Base-by-base conservation (phyloP, 768 basidiomycete genomes). In the Tulasnella sp. region DNA sequence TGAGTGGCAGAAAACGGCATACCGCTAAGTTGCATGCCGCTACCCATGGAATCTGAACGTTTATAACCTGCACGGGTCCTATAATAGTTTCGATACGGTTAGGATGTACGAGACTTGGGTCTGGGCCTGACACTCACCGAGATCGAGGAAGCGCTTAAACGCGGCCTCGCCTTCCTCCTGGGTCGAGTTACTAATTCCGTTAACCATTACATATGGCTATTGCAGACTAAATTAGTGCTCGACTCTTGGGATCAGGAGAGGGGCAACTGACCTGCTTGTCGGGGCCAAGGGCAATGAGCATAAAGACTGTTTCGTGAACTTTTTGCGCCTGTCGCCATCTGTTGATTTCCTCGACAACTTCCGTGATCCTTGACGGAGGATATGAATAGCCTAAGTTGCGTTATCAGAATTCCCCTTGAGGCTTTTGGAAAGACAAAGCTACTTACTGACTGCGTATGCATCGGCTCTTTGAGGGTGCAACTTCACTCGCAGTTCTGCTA, bases 401-500 rank as follows among this genome's bases (percentile, higher is more conserved):
- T 44, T 14, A 21, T 16, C 19, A 14, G 4, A 16, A 74, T 1
- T 1, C 21, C 39, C 21, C 39, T 7, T 16, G 14, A 21, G 14
- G n/a, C 48, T 39, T n/a, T 34, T 12, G 6, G 40, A 39, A 48
- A 48, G 39, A 24, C 39, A 27, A 76, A 42, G 7, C 19, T 40
- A 74, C 76, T 38, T 24, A 77, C 76, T 62, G 76, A 62, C 31
- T 58, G 52, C 39, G 24, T 58, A 77, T 34, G 58, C 34, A 18
- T 77, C 76, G 24, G 52, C 16, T 27, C 76, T 16, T 44, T 79
- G 78, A 36, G 36, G 39, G 40, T 79, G 78, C 44, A 79, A 38
- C 31, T 56, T 71, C 68, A 79, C 42, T 16, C 68, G 42, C n/a
- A 79, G 44, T 42, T 79, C 78, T 14, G 78, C 71, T 18, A 79